Conservation (phyloP, 2,329 filamentous ascomycete genomes). For the Neonectria punicea region DNA sequence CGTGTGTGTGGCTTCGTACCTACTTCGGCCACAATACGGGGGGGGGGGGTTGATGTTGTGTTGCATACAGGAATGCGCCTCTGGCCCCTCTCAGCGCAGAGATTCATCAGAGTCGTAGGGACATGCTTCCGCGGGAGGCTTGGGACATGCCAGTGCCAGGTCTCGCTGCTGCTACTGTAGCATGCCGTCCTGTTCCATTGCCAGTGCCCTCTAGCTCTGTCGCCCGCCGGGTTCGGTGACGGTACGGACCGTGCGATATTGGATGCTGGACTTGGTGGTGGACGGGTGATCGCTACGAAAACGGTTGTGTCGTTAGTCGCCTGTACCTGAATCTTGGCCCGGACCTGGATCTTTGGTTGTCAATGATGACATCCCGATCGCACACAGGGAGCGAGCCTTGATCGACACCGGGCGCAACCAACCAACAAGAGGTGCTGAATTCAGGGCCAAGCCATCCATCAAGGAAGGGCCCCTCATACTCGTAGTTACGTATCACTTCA, state of each 20-base stretch:
- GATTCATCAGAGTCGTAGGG: background rate
- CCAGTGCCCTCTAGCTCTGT: background rate
- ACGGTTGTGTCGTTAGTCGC: background rate
- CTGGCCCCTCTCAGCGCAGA: background rate
- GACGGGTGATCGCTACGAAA: constrained; percentile 7
- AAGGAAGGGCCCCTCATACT: background rate
- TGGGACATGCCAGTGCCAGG: constrained; percentile 1
- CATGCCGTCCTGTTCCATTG: background rate
- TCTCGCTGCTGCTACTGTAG: background rate
- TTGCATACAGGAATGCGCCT: constrained; percentile 20
- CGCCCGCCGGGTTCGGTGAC: constrained; percentile 22
- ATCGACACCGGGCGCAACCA: constrained; percentile 5
- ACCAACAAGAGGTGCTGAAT: background rate
- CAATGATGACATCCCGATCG: constrained; percentile 11
- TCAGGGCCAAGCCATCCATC: no score
- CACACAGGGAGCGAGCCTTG: background rate
- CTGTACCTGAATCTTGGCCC: constrained; percentile 1
- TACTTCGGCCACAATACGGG: constrained; percentile 20
- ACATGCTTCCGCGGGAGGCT: background rate
- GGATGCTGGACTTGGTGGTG: constrained; percentile 30
- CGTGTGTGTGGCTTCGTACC: constrained; percentile 21
- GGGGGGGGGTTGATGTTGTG: background rate
- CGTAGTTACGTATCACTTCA: background rate
- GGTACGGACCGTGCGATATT: constrained; percentile 38
- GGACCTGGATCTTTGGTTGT: background rate